Conservation (phyloP, 306 rosid species). For the Boehmeria nivea region DNA sequence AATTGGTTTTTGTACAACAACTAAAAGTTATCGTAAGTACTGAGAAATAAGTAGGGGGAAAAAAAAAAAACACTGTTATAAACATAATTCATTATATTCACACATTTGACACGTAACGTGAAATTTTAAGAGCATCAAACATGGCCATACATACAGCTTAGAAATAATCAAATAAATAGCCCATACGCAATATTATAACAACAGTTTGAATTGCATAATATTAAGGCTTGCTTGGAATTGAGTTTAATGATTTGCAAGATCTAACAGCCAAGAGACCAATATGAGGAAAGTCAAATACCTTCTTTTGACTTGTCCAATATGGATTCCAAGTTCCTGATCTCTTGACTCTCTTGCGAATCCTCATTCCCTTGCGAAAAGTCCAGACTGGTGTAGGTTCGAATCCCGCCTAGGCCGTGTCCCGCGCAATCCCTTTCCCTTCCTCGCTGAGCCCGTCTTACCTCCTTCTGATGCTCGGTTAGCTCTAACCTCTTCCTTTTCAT, state of each 20-base stretch:
- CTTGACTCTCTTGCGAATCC: conserved; percentile 63
- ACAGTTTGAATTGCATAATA: not conserved
- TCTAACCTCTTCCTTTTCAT: conserved; percentile 53
- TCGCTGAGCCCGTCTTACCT: conserved; percentile 71
- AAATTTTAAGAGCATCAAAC: not conserved
- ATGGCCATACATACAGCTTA: not conserved
- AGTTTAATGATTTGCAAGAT: not conserved
- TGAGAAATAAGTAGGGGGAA: too few species aligned
- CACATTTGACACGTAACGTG: too few species aligned
- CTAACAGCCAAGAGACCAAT: not conserved
- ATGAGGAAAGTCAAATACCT: conserved; percentile 18
- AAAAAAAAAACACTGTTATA: too few species aligned
- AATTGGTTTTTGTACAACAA: too few species aligned
- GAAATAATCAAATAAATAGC: not conserved
- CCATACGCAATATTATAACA: not conserved
- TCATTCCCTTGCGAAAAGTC: conserved; percentile 62
- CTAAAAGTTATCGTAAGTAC: too few species aligned
- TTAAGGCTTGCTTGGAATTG: conserved; percentile 1
- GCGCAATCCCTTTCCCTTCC: conserved; percentile 56
- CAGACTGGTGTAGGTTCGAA: conserved; percentile 57
- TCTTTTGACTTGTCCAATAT: conserved; percentile 43
- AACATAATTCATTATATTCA: too few species aligned
- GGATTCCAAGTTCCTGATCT: conserved; percentile 46
- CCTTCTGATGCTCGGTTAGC: conserved; percentile 75
- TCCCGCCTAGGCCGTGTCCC: conserved; percentile 67